phyloP scores from a whole-genome alignment of 805 yeast species.

The Nakazawaea wickerhamii region DNA sequence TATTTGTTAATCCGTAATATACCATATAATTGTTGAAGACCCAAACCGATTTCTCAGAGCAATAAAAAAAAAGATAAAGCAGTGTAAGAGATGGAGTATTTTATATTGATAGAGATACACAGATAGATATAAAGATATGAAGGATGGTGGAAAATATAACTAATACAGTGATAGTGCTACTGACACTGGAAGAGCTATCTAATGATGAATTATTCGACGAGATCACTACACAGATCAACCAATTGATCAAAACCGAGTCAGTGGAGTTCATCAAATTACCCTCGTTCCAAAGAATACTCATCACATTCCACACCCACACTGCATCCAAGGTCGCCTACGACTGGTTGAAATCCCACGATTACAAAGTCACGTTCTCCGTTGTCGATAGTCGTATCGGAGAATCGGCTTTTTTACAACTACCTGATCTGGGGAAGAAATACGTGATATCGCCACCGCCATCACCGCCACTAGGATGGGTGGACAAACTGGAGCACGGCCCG shows the following conservation, averaged over 20 bases:
- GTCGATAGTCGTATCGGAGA: conserved; percentile 9
- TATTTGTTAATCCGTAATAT: no score
- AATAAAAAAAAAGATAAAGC: no score
- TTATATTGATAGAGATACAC: no score
- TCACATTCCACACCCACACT: conserved; percentile 20
- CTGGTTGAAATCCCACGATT: conserved; percentile 16
- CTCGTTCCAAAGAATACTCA: conserved; percentile 22
- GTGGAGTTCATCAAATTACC: conserved; percentile 20
- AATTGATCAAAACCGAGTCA: conserved; percentile 14
- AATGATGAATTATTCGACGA: conserved; percentile 1
- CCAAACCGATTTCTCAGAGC: no score
- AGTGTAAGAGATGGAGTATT: no score
- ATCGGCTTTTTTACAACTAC: conserved; percentile 11
- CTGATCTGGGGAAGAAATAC: conserved; percentile 14
- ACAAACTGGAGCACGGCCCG: conserved; percentile 10
- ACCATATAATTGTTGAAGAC: no score
- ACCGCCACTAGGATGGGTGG: conserved; percentile 14
- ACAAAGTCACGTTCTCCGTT: conserved; percentile 11
- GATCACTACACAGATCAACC: neutral
- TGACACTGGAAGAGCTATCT: conserved; percentile 3
- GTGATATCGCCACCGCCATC: conserved; percentile 16
- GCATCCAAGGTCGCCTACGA: conserved; percentile 16
- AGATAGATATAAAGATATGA: no score
- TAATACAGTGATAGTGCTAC: conserved; percentile 2
- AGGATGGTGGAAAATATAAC: no score